Evolutionary conservation across 768 basidiomycete species (phyloP), one percentile per base, ranked within the genome.

Genomic region (Suillus brevipes): DNA sequence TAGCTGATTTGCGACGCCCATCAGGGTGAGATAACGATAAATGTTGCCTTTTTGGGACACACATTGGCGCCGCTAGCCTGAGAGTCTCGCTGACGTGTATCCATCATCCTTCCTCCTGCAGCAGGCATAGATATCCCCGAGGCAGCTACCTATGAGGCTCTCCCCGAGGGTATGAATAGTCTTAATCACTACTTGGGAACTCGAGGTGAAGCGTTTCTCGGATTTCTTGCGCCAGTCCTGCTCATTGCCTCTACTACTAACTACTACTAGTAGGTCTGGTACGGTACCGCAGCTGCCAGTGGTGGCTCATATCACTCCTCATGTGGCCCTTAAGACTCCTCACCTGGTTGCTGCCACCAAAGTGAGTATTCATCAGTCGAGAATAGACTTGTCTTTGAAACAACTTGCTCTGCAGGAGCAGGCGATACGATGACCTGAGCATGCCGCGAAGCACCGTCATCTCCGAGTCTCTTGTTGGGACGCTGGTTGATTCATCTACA

Each of bases 401-500:
- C 13, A 34, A 50, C 56, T 56, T 63, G 18, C 31, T 23, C n/a
- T 25, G 2, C 23, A 25, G 25, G 59, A 60, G 52, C 4, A 77
- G 71, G 59, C 65, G 61, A 40, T 73, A 72, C 28, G 80, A 82
- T 66, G 77, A 76, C 31, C 59, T 68, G 7, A 75, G 80, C 31
- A 75, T 84, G 56, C 80, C 79, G 38, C 78, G 81, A 65, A 80
- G 81, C 70, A 85, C 84, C 4, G 36, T 89, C 31, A 49, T 87
- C 7, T n/a, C n/a, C n/a, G n/a, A n/a, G n/a, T n/a, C n/a, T n/a
- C n/a, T n/a, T n/a, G n/a, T n/a, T n/a, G 28, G 89, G 92, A 23
- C 88, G 88, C 68, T 93, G 92, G 88, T 65, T 89, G n/a, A 86
- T 91, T 60, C 93, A 94, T 65, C 78, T 93, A 53, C 79, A 85